Percentiles rank a stretch among this genome's conserved stretches.
phyloP scores from a whole-genome alignment of 306 rosid species.

The Begonia peltatifolia region DNA sequence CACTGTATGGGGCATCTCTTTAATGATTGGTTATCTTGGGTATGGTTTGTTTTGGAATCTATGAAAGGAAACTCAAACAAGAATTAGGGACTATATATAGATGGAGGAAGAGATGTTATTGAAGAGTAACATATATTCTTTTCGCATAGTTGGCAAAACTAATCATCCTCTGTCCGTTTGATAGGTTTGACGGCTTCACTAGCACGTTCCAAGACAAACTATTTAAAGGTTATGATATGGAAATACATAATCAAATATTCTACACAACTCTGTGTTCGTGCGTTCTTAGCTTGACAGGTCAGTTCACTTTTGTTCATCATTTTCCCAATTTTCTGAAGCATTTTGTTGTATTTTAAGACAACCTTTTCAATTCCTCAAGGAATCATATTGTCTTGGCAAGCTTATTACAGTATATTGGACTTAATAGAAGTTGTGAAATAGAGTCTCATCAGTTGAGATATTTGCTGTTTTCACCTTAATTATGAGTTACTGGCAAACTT shows the following conservation, averaged over 20 bases:
- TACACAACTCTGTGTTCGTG: slow-evolving; percentile 86
- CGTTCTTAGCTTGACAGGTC: slow-evolving; percentile 81
- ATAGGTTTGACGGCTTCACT: slow-evolving; percentile 86
- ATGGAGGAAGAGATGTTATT: too few species aligned
- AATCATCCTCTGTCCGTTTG: neutral
- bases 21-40: slow-evolving; percentile 97
- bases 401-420: too few species aligned
- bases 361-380: too few species aligned
- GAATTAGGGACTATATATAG: neutral
- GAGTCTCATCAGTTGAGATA: too few species aligned
- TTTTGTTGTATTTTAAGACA: neutral
- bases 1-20: slow-evolving; percentile 80
- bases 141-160: too few species aligned
- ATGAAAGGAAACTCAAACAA: too few species aligned
- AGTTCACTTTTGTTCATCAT: slow-evolving; percentile 13
- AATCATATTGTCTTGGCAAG: too few species aligned
- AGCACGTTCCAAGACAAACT: slow-evolving; percentile 97
- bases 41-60: slow-evolving; percentile 12
- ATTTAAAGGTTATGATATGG: slow-evolving; percentile 94
- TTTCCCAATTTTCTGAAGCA: slow-evolving; percentile 3
- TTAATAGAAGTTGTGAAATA: too few species aligned
- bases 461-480: neutral
- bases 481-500: too few species aligned
- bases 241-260: slow-evolving; percentile 96
- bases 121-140: too few species aligned